These are phyloP conservation scores for Brettanomyces nanus DNA, from an alignment of 805 yeast genomes.

Conservation along the genomic window DNA sequence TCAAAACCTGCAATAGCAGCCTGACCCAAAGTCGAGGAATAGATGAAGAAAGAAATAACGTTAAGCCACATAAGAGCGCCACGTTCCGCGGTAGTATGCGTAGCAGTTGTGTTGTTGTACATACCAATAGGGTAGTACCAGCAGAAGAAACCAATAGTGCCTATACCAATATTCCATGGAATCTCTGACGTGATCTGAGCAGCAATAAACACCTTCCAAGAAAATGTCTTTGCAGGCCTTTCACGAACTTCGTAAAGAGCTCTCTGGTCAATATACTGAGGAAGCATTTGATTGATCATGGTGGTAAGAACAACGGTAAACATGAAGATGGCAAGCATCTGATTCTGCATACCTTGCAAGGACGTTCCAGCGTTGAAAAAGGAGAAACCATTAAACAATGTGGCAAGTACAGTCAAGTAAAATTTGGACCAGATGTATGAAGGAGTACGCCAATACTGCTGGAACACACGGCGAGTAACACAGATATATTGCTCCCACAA, in stretches of 20 bases:
- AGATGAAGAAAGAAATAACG: slow-evolving; percentile 41
- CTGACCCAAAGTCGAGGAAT: slow-evolving; percentile 51
- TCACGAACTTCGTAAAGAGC: slow-evolving; percentile 66
- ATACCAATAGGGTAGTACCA: slow-evolving; percentile 73
- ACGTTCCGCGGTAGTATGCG: slow-evolving; percentile 38
- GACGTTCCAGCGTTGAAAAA: slow-evolving; percentile 58
- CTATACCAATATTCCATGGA: slow-evolving; percentile 54
- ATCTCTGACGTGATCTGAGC: slow-evolving; percentile 60
- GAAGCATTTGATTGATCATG: slow-evolving; percentile 54
- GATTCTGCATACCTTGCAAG: slow-evolving; percentile 69
- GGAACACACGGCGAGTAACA: slow-evolving; percentile 43
- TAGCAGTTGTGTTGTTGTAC: slow-evolving; percentile 47
- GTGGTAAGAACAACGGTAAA: slow-evolving; percentile 49
- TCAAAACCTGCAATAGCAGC: slow-evolving; percentile 52
- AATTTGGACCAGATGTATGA: slow-evolving; percentile 50
- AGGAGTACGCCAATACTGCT: slow-evolving; percentile 62
- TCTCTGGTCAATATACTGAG: slow-evolving; percentile 53
- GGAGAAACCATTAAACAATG: slow-evolving; percentile 61
- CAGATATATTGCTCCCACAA: slow-evolving; percentile 31
- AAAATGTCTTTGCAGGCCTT: slow-evolving; percentile 62
- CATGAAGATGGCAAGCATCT: slow-evolving; percentile 73
- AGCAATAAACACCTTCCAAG: slow-evolving; percentile 54
- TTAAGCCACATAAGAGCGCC: slow-evolving; percentile 44
- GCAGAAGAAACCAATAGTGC: slow-evolving; percentile 54
- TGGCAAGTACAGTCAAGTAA: slow-evolving; percentile 41